Percentiles rank a stretch among this genome's conserved stretches.
These are phyloP conservation scores for Penicillium nucicola DNA, from an alignment of 495 filamentous ascomycete genomes.

Conservation along the genomic window DNA sequence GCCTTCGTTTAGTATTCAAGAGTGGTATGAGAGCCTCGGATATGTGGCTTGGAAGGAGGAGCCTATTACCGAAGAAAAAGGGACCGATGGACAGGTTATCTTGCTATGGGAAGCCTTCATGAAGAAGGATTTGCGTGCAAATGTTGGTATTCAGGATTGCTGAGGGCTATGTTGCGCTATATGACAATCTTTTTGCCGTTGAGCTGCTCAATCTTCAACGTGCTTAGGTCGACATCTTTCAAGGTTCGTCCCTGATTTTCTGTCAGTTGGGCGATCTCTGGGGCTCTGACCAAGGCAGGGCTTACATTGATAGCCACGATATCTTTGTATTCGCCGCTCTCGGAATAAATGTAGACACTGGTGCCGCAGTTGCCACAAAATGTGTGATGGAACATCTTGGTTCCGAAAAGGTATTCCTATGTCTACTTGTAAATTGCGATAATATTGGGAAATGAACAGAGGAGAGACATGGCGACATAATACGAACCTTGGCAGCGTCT, in stretches of 20 bases:
- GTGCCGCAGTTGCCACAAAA: constrained; percentile 8
- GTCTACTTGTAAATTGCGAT: too few relatives aligned
- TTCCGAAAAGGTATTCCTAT: constrained; percentile 10
- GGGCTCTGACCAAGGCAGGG: too few relatives aligned
- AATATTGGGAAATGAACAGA: not conserved
- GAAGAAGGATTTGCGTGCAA: constrained; percentile 13
- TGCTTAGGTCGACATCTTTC: not conserved
- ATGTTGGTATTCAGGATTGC: too few relatives aligned
- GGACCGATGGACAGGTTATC: constrained; percentile 13
- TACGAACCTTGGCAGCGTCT: not conserved
- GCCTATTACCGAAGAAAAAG: constrained; percentile 12
- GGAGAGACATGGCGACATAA: not conserved
- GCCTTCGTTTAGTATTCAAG: constrained; percentile 22
- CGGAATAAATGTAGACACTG: constrained; percentile 4
- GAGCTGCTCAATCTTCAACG: not conserved
- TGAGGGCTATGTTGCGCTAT: too few relatives aligned
- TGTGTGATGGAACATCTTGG: constrained; percentile 1
- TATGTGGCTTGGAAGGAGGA: constrained; percentile 31
- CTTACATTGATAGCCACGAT: constrained; percentile 7
- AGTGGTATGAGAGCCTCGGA: constrained; percentile 31
- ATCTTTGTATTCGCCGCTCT: not conserved
- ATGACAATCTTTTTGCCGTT: not conserved
- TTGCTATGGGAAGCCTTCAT: constrained; percentile 20
- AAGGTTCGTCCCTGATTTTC: not conserved
- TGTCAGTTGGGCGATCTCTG: not conserved